Conservation (phyloP, 371 early-diverging fungal genomes). For the Rhizopus delemar region DNA sequence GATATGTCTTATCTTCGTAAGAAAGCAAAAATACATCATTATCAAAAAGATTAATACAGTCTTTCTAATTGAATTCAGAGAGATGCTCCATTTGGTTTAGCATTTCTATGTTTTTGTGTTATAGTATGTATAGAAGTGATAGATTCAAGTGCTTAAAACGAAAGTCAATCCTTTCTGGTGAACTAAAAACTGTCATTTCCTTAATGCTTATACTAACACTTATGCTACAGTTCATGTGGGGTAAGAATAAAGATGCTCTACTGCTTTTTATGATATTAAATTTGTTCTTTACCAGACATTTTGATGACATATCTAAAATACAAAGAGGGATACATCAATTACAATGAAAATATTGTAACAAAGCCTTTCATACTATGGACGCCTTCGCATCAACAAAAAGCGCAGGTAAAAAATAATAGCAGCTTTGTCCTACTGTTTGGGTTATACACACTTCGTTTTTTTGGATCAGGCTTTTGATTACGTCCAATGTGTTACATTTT, state of each 20-base stretch:
- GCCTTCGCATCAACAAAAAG: conserved; percentile 20
- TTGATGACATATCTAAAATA: conserved; percentile 43
- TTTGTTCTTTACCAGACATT: conserved; percentile 20
- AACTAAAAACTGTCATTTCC: conserved; percentile 41
- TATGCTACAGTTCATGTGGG: conserved; percentile 36
- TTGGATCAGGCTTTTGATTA: conserved; percentile 32
- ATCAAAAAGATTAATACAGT: conserved; percentile 19
- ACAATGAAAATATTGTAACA: conserved; percentile 23
- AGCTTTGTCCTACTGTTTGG: conserved; percentile 1
- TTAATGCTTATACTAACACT: conserved; percentile 37
- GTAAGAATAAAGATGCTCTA: conserved; percentile 11
- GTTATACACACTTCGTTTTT: not conserved
- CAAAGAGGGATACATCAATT: conserved; percentile 31
- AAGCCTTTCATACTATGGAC: conserved; percentile 38
- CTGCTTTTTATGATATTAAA: not conserved
- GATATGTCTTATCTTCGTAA: conserved; percentile 50
- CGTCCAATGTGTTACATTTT: conserved; percentile 41
- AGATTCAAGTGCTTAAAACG: conserved; percentile 30
- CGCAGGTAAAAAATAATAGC: conserved; percentile 13
- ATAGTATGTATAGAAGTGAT: conserved; percentile 29
- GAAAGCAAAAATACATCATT: not conserved
- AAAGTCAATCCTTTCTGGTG: conserved; percentile 31
- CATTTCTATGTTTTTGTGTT: conserved; percentile 21
- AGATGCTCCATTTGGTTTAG: conserved; percentile 31
- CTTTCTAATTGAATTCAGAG: conserved; percentile 13